Percentiles rank a stretch among this genome's conserved stretches.
Evolutionary conservation across 2,329 filamentous ascomycete genomes (phyloP).

Genomic region (Clonostachys sp.): DNA sequence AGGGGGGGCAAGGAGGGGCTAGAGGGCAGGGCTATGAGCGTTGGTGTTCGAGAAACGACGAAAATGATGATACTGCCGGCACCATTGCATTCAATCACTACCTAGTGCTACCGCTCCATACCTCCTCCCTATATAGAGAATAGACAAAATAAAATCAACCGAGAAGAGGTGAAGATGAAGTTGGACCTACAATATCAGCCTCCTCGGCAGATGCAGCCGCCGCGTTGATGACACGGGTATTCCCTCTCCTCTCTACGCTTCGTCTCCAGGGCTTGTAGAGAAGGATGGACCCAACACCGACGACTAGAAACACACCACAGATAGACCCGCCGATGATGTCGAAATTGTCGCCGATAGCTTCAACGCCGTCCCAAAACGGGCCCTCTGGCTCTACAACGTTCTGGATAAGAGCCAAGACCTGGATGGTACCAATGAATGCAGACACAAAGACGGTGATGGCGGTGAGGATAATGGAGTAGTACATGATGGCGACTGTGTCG

Average conservation of each 20-base stretch:
- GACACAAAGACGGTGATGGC: slow-evolving; percentile 79
- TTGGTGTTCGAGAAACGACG: too few relatives aligned
- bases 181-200: too few relatives aligned
- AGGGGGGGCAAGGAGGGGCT: too few relatives aligned
- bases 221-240: neutral
- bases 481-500: slow-evolving; percentile 84
- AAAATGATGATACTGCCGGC: too few relatives aligned
- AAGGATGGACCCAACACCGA: slow-evolving; percentile 68
- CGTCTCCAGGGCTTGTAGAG: slow-evolving; percentile 76
- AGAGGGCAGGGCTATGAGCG: too few relatives aligned
- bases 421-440: slow-evolving; percentile 79
- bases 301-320: slow-evolving; percentile 77
- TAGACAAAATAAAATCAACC: too few relatives aligned
- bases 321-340: slow-evolving; percentile 84
- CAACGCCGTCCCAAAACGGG: slow-evolving; percentile 86
- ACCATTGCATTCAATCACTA: too few relatives aligned
- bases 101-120: too few relatives aligned
- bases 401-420: slow-evolving; percentile 73
- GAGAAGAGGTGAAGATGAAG: too few relatives aligned
- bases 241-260: slow-evolving; percentile 22
- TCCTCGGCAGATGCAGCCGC: neutral
- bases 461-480: slow-evolving; percentile 88
- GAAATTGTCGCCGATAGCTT: slow-evolving; percentile 71
- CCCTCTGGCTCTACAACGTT: slow-evolving; percentile 72
- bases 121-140: too few relatives aligned